A percentile compares a stretch with the other conserved stretches of the same genome.
Conservation (phyloP, 2,329 filamentous ascomycete genomes). For the Talaromyces sp. region DNA sequence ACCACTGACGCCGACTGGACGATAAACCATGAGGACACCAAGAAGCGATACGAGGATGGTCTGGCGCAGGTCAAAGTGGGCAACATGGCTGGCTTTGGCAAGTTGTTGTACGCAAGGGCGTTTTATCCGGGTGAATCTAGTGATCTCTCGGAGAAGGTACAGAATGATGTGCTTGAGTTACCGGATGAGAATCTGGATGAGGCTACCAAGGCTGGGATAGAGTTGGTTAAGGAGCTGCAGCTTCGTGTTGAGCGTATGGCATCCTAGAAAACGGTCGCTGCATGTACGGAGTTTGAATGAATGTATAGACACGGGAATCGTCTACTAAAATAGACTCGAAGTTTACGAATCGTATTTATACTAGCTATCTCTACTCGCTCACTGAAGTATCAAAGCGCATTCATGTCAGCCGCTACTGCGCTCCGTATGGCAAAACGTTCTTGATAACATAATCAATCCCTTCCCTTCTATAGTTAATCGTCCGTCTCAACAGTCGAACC, state of each 20-base stretch:
- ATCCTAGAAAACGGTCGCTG: not conserved
- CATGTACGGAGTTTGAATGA: no score
- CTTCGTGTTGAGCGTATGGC: conserved; percentile 10
- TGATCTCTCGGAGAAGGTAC: not conserved
- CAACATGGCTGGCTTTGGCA: conserved; percentile 4
- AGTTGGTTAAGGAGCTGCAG: not conserved
- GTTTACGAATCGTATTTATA: no score
- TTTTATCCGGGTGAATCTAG: conserved; percentile 1
- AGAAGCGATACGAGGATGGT: not conserved
- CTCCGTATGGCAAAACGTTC: not conserved
- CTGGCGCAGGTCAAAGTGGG: not conserved
- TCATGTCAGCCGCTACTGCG: not conserved
- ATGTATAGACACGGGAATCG: no score
- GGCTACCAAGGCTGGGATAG: conserved; percentile 8
- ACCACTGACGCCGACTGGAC: conserved; percentile 62
- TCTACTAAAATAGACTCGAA: no score
- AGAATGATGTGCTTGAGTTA: conserved; percentile 1
- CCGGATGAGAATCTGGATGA: not conserved
- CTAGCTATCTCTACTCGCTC: not conserved
- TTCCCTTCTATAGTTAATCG: not conserved
- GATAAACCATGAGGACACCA: conserved; percentile 38
- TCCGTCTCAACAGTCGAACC: not conserved
- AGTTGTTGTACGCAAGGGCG: conserved; percentile 3
- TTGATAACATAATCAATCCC: not conserved
- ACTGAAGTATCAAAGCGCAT: not conserved